Evolutionary conservation across 495 filamentous ascomycete species (phyloP).

Genomic region (Daldinia childiae): DNA sequence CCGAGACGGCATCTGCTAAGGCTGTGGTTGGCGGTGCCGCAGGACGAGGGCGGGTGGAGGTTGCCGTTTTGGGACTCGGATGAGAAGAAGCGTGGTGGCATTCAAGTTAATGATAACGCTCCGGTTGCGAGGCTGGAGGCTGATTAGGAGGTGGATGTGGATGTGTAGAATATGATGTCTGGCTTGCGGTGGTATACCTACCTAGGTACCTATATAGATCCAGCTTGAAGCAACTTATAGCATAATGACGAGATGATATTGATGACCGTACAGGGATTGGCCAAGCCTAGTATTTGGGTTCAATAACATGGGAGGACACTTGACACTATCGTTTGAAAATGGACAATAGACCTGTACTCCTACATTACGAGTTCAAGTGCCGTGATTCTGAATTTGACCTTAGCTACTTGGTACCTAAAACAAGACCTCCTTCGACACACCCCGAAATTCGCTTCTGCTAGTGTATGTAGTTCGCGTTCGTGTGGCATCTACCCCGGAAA

Average conservation of each 20-base stretch:
- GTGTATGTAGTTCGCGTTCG: background rate
- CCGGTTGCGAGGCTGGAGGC: conserved; percentile 57
- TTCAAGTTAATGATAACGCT: conserved; percentile 82
- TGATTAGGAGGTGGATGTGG: conserved; percentile 29
- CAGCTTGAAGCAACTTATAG: background rate
- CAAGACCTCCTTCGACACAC: background rate
- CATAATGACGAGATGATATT: background rate
- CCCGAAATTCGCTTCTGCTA: background rate
- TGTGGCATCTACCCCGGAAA: conserved; percentile 8
- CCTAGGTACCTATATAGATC: background rate
- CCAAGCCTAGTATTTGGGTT: background rate
- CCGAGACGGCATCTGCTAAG: conserved; percentile 82
- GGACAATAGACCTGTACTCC: background rate
- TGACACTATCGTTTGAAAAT: background rate
- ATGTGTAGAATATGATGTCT: conserved; percentile 2
- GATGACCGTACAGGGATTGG: background rate
- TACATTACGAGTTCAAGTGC: background rate
- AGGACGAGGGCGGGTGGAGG: conserved; percentile 85
- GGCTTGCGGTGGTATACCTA: too few relatives aligned
- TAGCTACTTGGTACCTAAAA: too few relatives aligned
- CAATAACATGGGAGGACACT: too few relatives aligned
- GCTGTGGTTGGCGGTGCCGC: conserved; percentile 82
- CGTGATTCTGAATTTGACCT: background rate
- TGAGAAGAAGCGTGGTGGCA: conserved; percentile 85
- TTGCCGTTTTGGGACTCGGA: conserved; percentile 81